These are phyloP conservation scores for Syncephalis fuscata DNA, from an alignment of 371 early-diverging fungal species.

Conservation along the genomic window DNA sequence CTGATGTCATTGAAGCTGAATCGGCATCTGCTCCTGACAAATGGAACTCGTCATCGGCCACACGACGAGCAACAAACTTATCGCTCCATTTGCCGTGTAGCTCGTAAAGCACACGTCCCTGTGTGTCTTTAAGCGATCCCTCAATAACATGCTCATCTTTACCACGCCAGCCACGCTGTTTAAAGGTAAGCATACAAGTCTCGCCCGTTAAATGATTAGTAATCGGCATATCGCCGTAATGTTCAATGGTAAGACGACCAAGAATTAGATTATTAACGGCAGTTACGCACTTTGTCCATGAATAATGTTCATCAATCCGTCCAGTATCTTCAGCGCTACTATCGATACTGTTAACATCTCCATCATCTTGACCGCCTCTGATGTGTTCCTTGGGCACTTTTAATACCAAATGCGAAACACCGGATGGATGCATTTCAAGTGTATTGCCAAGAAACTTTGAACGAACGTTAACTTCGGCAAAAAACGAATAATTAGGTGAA, in stretches of 20 bases:
- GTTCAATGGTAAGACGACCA: slow-evolving; percentile 67
- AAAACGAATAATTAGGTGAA: slow-evolving; percentile 53
- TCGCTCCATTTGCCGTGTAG: slow-evolving; percentile 58
- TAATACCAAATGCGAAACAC: slow-evolving; percentile 58
- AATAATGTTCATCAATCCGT: slow-evolving; percentile 47
- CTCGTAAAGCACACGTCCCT: slow-evolving; percentile 34
- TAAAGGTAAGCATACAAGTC: slow-evolving; percentile 44
- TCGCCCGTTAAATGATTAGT: slow-evolving; percentile 61
- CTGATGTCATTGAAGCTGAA: slow-evolving; percentile 11
- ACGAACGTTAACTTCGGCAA: slow-evolving; percentile 60
- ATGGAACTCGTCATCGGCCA: slow-evolving; percentile 10
- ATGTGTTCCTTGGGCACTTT: slow-evolving; percentile 26
- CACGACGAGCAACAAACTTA: slow-evolving; percentile 32
- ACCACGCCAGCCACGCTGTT: slow-evolving; percentile 44
- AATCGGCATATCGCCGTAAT: slow-evolving; percentile 62
- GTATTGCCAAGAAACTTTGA: slow-evolving; percentile 70
- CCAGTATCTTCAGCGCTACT: not conserved
- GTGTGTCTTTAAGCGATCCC: slow-evolving; percentile 35
- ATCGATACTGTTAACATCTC: slow-evolving; percentile 8
- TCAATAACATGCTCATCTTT: slow-evolving; percentile 39
- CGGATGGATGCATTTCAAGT: slow-evolving; percentile 56
- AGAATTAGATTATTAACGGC: slow-evolving; percentile 66
- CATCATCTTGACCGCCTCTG: slow-evolving; percentile 10
- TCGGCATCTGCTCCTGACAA: slow-evolving; percentile 21
- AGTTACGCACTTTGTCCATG: slow-evolving; percentile 68